phyloP scores from a whole-genome alignment of 2,329 filamentous ascomycete genomes.

The Ophiostoma sp. region DNA sequence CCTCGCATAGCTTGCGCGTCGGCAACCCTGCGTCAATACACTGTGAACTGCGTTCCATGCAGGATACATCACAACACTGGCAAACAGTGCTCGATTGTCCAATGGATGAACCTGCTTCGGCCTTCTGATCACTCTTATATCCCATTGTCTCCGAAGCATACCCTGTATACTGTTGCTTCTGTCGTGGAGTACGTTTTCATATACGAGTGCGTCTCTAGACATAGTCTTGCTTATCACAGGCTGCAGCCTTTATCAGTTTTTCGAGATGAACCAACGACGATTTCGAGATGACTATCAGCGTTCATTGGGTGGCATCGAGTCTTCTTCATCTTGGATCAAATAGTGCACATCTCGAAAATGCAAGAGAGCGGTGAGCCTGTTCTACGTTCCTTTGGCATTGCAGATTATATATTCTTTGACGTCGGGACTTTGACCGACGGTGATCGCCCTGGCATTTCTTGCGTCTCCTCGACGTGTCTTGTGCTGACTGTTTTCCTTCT shows the following conservation, averaged over 20 bases:
- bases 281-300: neutral
- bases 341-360: neutral
- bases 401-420: neutral
- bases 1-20: too few species aligned
- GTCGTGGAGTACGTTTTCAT: neutral
- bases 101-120: too few species aligned
- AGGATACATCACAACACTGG: too few species aligned
- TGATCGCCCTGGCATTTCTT: neutral
- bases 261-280: neutral
- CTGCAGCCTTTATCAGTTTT: neutral
- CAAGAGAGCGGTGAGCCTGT: neutral
- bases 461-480: neutral
- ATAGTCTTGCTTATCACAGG: neutral
- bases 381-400: too few species aligned
- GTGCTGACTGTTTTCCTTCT: neutral
- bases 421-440: conserved; percentile 1
- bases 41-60: too few species aligned
- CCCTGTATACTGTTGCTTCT: neutral
- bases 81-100: too few species aligned
- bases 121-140: neutral
- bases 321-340: neutral
- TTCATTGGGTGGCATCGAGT: neutral
- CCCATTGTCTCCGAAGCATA: neutral
- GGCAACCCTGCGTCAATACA: neutral
- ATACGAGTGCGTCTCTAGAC: too few species aligned